Percentiles rank a stretch among this genome's conserved stretches.
Evolutionary conservation across 1,284 basidiomycete species (phyloP).

Genomic region (Trametes pubescens): DNA sequence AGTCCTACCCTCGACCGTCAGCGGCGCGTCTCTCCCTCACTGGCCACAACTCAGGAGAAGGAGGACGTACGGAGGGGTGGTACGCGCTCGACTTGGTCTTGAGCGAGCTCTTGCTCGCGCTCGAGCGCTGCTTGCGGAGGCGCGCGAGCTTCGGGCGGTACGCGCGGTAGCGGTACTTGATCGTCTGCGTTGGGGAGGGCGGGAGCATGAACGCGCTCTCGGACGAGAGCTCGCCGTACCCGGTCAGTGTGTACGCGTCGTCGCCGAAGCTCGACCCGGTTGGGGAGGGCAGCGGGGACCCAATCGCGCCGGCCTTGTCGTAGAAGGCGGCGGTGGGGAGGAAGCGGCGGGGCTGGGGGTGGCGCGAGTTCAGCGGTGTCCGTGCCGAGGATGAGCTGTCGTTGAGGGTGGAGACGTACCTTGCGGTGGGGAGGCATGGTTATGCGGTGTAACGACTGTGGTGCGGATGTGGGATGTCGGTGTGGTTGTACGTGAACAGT

Average conservation of each 20-base stretch:
- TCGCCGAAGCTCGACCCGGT: constrained; percentile 13
- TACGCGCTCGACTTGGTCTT: constrained; percentile 27
- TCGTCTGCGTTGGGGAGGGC: constrained; percentile 33
- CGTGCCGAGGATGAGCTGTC: neutral
- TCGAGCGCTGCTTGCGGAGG: constrained; percentile 26
- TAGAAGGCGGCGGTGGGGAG: constrained; percentile 27
- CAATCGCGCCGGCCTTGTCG: constrained; percentile 14
- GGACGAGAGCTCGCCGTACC: constrained; percentile 29
- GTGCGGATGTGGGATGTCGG: neutral
- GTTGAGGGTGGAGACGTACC: constrained; percentile 5
- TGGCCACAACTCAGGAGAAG: neutral
- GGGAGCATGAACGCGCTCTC: constrained; percentile 29
- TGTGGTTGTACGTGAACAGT: neutral
- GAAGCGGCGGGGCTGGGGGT: constrained; percentile 19
- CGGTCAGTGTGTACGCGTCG: constrained; percentile 31
- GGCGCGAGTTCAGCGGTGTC: neutral
- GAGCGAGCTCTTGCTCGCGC: constrained; percentile 21
- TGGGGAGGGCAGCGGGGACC: constrained; percentile 20
- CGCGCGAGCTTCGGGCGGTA: constrained; percentile 32
- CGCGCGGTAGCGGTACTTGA: constrained; percentile 35
- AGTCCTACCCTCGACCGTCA: constrained; percentile 17
- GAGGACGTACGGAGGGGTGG: constrained; percentile 10
- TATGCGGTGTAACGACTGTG: neutral
- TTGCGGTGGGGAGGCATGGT: constrained; percentile 31
- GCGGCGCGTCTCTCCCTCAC: neutral